Conservation (phyloP, 31 red algal genomes). For the Asparagopsis taxiformis region DNA sequence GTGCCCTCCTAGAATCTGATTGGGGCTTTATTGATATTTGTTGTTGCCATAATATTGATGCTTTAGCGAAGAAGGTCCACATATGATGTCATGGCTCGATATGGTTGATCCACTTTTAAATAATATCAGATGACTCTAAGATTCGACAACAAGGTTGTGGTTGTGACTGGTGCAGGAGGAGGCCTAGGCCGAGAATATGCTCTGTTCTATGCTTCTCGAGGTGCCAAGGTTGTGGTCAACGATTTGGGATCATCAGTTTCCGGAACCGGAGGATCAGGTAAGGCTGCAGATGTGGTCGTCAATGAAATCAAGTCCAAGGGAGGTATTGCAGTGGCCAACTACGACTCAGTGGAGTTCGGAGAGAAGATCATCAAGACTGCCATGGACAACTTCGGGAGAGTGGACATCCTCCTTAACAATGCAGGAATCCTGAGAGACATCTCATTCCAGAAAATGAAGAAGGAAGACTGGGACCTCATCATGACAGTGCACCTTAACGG, state of each 20-base stretch:
- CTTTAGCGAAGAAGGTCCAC: too few species aligned
- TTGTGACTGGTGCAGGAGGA: constrained; percentile 48
- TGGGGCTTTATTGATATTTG: too few species aligned
- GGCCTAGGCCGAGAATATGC: constrained; percentile 62
- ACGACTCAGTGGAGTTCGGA: not conserved
- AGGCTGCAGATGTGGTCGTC: not conserved
- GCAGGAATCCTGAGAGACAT: constrained; percentile 3
- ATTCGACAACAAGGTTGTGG: constrained; percentile 38
- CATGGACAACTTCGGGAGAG: constrained; percentile 1
- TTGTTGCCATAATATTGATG: too few species aligned
- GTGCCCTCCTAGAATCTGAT: too few species aligned
- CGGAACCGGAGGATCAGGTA: not conserved
- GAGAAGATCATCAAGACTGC: not conserved
- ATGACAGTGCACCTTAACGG: not conserved
- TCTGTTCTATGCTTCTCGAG: constrained; percentile 19
- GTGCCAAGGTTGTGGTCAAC: constrained; percentile 72
- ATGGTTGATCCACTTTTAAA: too few species aligned
- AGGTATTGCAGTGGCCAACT: not conserved
- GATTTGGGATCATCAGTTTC: too few species aligned
- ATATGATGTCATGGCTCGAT: too few species aligned
- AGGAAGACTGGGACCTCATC: not conserved
- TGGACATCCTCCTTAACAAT: constrained; percentile 38
- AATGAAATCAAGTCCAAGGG: not conserved
- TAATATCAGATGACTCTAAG: too few species aligned
- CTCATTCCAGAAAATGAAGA: not conserved